Evolutionary conservation across 805 yeast species (phyloP), one percentile per base, ranked within the genome.

Genomic region (Wickerhamiella australiensis): DNA sequence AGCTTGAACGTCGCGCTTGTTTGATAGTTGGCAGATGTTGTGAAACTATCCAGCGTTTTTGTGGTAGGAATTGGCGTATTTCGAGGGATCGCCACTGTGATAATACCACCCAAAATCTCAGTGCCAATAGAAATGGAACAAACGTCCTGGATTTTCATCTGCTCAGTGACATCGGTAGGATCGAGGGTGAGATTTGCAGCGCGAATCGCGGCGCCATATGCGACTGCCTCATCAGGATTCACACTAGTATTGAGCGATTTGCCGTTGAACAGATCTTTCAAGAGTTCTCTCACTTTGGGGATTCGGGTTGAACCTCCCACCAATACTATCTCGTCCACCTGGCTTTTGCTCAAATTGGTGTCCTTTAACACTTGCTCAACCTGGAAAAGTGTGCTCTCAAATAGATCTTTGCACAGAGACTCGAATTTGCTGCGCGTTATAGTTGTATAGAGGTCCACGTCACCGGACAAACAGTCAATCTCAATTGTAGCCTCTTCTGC

Each of bases 271-370:
- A 78, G 87, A 73, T 87, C 96, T 56, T 94, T 81, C 58, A 87
- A 81, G 70, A 87, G 76, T 73, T 85, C 85, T 75, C 87, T 96
- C 68, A 87, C 83, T 82, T 86, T 88, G 78, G 96, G 96, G 74
- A 87, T 88, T 82, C 96, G 86, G 71, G 96, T 87, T 57, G 96
- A 88, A 75, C 96, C 96, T 79, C 96, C 96, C 63, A 87, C 96
- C 62, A 87, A 78, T 64, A 87, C 96, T 65, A 87, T 90, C 73
- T 88, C 96, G 72, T 86, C 83, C 64, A 88, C 85, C 70, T 77
- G 78, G 60, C 85, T 68, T 77, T 87, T 88, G 65, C 81, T 75
- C 60, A 85, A 71, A 75, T 81, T 80, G 62, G 96, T 78, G 71
- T 88, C 96, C 78, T 84, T 85, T 71, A 87, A 75, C 58, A 88